Evolutionary conservation across 768 basidiomycete species (phyloP), one percentile per base, ranked within the genome.

Genomic region (Suillus cothurnatus): DNA sequence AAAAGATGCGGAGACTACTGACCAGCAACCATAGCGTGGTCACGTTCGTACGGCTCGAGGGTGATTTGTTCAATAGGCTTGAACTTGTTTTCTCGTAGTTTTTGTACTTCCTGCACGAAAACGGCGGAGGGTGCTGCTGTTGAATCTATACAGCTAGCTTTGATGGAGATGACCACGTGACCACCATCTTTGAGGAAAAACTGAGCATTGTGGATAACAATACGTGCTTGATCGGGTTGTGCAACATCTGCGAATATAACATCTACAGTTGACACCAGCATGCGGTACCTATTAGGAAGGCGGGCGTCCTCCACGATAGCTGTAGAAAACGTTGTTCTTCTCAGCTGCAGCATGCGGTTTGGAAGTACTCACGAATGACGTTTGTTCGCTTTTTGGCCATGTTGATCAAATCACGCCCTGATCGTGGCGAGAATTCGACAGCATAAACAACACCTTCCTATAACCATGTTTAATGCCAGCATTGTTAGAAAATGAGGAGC

Each of bases 341-440:
- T n/a, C 12, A 56, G 36, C 43, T 7, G 61, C 21, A 59, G 65
- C 61, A 49, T 14, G 61, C 28, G 62, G 31, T 11, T 17, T 6
- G 32, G 11, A 58, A 41, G 38, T 3, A 84, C 92, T 65, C 80
- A 97, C 95, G 97, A 73, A 99, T 97, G 69, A 99, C 95, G 78
- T 99, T 99, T 69, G 97, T 99, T 66, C 97, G 86, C 81, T 97
- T 98, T 82, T 99, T 98, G 39, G 97, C 97, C 97, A 99, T 99
- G 81, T 92, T 93, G 71, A 99, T 97, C 67, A 99, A 81, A 80
- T 99, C 97, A 79, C 97, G 93, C 41, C 97, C 97, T 62, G 95
- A 97, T 72, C 97, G 88, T 70, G 90, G 85, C 3, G 97, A 99
- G 81, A 99, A 99, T 79, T 99, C 97, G 38, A 99, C 97, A 23